phyloP scores from a whole-genome alignment of 768 basidiomycete genomes.

The Sistotremastrum niveocremeum region DNA sequence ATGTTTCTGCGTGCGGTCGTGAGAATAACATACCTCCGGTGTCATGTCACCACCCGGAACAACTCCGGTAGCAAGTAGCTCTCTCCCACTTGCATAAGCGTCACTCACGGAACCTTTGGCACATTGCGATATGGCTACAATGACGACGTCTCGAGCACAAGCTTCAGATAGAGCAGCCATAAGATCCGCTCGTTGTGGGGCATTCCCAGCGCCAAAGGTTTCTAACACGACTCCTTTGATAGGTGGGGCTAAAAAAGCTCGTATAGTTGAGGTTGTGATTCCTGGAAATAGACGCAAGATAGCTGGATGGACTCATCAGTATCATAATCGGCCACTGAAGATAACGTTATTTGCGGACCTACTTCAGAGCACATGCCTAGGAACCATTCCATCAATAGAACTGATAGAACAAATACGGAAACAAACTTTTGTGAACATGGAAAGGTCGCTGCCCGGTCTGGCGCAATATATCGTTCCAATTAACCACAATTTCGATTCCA shows the following conservation, averaged over 20 bases:
- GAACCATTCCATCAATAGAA: background rate
- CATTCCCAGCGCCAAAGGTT: slow-evolving; percentile 89
- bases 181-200: slow-evolving; percentile 68
- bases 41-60: slow-evolving; percentile 89
- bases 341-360: slow-evolving; percentile 24
- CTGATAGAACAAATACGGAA: background rate
- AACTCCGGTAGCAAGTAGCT: slow-evolving; percentile 58
- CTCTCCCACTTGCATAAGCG: slow-evolving; percentile 68
- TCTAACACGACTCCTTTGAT: slow-evolving; percentile 77
- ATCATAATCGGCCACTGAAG: slow-evolving; percentile 10
- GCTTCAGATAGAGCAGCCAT: slow-evolving; percentile 68
- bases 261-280: slow-evolving; percentile 60
- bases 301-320: slow-evolving; percentile 28
- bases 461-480: slow-evolving; percentile 79
- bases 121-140: slow-evolving; percentile 90
- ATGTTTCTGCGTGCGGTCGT: background rate
- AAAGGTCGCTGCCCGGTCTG: slow-evolving; percentile 72
- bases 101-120: slow-evolving; percentile 74
- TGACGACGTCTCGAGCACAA: slow-evolving; percentile 67
- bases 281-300: slow-evolving; percentile 81
- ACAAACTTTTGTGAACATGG: slow-evolving; percentile 60
- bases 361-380: slow-evolving; percentile 73
- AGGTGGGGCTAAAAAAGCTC: slow-evolving; percentile 61
- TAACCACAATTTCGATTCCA: slow-evolving; percentile 80
- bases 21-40: slow-evolving; percentile 50